Conservation (phyloP, 1,139 yeast genomes). For the Candida glucosophila region DNA sequence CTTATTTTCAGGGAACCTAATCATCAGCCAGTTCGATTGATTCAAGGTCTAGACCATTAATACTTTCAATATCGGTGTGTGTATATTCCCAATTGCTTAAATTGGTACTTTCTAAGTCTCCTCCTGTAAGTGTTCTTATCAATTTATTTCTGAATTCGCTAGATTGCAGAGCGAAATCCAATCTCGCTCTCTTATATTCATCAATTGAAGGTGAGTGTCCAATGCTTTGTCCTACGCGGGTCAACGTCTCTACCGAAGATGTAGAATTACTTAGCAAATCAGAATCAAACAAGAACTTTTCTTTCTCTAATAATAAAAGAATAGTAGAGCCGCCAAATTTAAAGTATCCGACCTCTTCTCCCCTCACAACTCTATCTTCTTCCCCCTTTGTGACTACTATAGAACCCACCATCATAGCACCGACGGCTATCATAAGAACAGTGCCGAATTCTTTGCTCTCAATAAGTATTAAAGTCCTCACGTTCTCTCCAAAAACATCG, state of each 20-base stretch:
- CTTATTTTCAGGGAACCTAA: too few species aligned
- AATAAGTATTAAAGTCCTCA: conserved; percentile 69
- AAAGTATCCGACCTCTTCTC: conserved; percentile 88
- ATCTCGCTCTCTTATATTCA: conserved; percentile 42
- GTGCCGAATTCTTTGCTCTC: conserved; percentile 68
- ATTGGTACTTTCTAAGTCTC: conserved; percentile 26
- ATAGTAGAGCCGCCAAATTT: conserved; percentile 94
- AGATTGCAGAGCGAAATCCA: conserved; percentile 39
- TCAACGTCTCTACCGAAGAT: conserved; percentile 69
- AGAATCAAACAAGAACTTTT: conserved; percentile 48
- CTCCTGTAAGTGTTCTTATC: conserved; percentile 57
- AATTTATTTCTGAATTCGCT: conserved; percentile 43
- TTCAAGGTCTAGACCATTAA: too few species aligned
- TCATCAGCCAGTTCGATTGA: too few species aligned
- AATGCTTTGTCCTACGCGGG: conserved; percentile 84
- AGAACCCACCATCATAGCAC: conserved; percentile 99
- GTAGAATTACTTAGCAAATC: conserved; percentile 66
- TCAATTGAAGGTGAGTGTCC: conserved; percentile 57
- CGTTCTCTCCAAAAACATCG: conserved; percentile 91
- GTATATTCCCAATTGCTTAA: conserved; percentile 1
- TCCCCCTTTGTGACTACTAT: conserved; percentile 62
- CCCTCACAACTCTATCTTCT: conserved; percentile 51
- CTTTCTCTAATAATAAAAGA: conserved; percentile 41
- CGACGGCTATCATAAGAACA: conserved; percentile 74
- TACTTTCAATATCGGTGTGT: conserved; percentile 1